A percentile compares a stretch with the other conserved stretches of the same genome.
These are phyloP conservation scores for Solanum pimpinellifolium DNA, from an alignment of 257 asterid species.

Conservation along the genomic window DNA sequence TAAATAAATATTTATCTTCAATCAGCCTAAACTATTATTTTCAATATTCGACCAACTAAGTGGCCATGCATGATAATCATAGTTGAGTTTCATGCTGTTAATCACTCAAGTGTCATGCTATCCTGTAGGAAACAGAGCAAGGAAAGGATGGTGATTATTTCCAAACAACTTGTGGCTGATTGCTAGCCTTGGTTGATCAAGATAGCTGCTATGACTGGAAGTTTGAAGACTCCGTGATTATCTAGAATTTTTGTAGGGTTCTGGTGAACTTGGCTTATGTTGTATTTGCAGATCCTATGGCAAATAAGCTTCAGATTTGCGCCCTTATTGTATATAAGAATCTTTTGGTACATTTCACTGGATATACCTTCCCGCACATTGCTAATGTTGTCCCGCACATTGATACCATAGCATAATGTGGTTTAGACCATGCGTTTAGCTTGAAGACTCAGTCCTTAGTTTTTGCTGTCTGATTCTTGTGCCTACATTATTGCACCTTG, in stretches of 20 bases:
- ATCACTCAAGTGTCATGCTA: not conserved
- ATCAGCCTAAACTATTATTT: not conserved
- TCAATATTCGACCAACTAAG: not conserved
- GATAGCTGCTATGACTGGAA: not conserved
- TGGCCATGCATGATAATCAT: not conserved
- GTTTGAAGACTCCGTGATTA: not conserved
- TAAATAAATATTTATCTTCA: not conserved
- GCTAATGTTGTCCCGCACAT: not conserved
- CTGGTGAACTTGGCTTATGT: not conserved
- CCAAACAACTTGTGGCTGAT: not conserved
- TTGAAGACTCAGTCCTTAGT: not conserved
- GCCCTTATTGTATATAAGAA: not conserved
- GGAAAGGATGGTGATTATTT: not conserved
- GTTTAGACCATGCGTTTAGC: not conserved
- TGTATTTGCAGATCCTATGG: not conserved
- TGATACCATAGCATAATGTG: not conserved
- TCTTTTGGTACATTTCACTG: not conserved
- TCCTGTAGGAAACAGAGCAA: not conserved
- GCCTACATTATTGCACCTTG: not conserved
- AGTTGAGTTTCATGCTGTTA: not conserved
- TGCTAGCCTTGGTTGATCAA: not conserved
- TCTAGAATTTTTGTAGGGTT: not conserved
- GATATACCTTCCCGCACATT: not conserved
- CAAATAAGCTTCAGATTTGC: not conserved
- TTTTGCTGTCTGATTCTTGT: not conserved